Conservation (phyloP, 2,329 filamentous ascomycete genomes). For the Alternaria conjuncta region DNA sequence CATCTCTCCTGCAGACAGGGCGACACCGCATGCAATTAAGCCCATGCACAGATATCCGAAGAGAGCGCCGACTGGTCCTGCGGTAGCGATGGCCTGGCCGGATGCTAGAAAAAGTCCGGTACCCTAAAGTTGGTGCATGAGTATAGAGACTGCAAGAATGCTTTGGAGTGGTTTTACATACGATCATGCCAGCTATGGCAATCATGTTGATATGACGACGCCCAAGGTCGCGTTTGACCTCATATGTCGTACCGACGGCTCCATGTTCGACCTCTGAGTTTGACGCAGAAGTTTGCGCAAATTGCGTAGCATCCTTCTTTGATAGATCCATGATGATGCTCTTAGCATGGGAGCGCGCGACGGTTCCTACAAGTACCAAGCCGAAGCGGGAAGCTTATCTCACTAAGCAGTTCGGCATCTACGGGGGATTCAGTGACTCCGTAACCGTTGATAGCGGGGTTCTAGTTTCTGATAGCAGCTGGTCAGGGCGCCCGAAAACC, state of each 20-base stretch:
- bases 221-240: slow-evolving; percentile 11
- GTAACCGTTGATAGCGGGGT: not conserved
- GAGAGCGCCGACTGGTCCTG: slow-evolving; percentile 60
- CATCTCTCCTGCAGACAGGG: slow-evolving; percentile 60
- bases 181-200: slow-evolving; percentile 18
- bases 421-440: not conserved
- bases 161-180: not conserved
- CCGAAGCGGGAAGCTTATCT: not conserved
- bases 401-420: not conserved
- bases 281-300: not conserved
- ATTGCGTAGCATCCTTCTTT: not conserved
- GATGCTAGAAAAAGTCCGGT: slow-evolving; percentile 63
- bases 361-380: not conserved
- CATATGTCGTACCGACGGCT: not conserved
- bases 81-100: slow-evolving; percentile 59
- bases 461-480: not conserved
- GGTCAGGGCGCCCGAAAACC: not conserved
- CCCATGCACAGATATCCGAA: slow-evolving; percentile 61
- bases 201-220: slow-evolving; percentile 21
- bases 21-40: slow-evolving; percentile 57
- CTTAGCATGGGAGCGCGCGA: not conserved
- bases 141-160: not conserved
- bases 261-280: slow-evolving; percentile 2
- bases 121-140: slow-evolving; percentile 12
- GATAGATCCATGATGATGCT: not conserved